Base-by-base conservation (phyloP, 1,284 basidiomycete genomes). In the Stygiomarasmius scandens region DNA sequence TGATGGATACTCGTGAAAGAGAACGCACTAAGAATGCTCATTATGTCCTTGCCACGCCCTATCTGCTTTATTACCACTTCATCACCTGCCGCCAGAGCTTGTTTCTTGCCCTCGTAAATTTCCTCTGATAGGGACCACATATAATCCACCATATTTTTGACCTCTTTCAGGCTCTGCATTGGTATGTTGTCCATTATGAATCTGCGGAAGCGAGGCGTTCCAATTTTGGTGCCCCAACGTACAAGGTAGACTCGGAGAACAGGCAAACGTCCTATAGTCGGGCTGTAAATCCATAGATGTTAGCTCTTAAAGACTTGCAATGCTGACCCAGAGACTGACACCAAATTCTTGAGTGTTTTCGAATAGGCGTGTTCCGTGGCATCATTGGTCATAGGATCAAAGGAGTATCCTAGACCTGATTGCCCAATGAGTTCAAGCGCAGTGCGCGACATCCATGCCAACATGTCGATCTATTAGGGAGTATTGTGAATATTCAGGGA, bases 341-440 rank as follows among this genome's bases (percentile, higher is more conserved):
- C 24, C 2, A 60, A 27, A n/a, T 60, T 51, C 44, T 60, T 58
- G 27, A 60, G 43, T n/a, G 49, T 36, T 14, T 41, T 43, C 16
- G 49, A 51, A 45, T 58, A 60, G 11, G 59, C 45, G 41, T 60
- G 59, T 12, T 45, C 47, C 6, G 38, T 44, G 23, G 46, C 49
- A 27, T 56, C 59, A 16, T 43, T 46, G 6, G 48, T 41, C 22
- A 60, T 41, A 23, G 55, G 43, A 41, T 60, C 59, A 49, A 60
- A 60, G 2, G 59, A 60, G 22, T 58, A 50, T 1, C 63, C 63
- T 20, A 64, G 58, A 25, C 64, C 63, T 14, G 49, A 62, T 55
- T 63, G 64, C 9, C 59, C 63, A 27, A 64, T 53, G 10, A 63
- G 44, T 47, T 66, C 64, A 12, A 66, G 59, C 6, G 65, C 59